Conservation (phyloP, 257 asterid genomes). For the Coffea canephora region DNA sequence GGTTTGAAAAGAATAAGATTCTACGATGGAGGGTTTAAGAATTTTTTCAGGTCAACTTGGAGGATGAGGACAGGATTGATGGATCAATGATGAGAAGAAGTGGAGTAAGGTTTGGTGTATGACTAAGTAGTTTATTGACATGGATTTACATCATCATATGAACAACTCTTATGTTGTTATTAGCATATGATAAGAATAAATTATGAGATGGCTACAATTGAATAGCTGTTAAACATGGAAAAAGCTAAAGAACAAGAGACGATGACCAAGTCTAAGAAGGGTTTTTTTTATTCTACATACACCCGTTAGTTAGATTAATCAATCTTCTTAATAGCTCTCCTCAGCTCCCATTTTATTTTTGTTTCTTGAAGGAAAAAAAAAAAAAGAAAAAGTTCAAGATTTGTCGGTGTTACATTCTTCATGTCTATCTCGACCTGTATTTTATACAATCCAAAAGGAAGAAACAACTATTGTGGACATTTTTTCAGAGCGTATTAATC, state of each 20-base stretch:
- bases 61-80: conserved; percentile 9
- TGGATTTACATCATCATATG: conserved; percentile 41
- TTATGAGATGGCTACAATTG: conserved; percentile 31
- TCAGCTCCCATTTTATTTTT: too few relatives aligned
- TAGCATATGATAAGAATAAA: not conserved
- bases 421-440: too few relatives aligned
- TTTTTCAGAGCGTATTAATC: too few relatives aligned
- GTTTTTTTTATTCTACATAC: not conserved
- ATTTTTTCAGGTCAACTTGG: conserved; percentile 31
- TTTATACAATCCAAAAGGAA: too few relatives aligned
- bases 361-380: too few relatives aligned
- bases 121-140: conserved; percentile 33
- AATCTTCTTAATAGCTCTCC: too few relatives aligned
- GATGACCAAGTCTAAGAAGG: conserved; percentile 30
- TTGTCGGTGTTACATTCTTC: too few relatives aligned
- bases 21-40: not conserved
- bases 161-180: conserved; percentile 2
- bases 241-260: conserved; percentile 27
- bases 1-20: too few relatives aligned
- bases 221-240: conserved; percentile 17
- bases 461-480: too few relatives aligned
- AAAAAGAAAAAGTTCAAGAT: too few relatives aligned
- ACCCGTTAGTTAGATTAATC: too few relatives aligned
- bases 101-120: not conserved
- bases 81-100: conserved; percentile 27